Conservation (phyloP, 805 yeast species). For the Candida loeiensis region DNA sequence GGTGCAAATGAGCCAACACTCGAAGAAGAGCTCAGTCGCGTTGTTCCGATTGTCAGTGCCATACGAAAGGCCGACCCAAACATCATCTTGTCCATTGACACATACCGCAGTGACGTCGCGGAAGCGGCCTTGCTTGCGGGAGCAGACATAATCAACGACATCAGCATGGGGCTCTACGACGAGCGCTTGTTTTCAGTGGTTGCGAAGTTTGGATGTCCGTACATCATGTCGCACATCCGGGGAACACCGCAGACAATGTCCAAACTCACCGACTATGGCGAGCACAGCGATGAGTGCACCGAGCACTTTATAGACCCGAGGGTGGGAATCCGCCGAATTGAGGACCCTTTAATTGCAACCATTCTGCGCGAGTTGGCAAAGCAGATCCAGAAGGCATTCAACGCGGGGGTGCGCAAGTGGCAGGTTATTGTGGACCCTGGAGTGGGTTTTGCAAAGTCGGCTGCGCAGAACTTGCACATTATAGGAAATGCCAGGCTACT, state of each 20-base stretch:
- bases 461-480: conserved; percentile 64
- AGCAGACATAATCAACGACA: conserved; percentile 89
- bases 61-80: conserved; percentile 41
- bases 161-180: conserved; percentile 77
- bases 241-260: conserved; percentile 79
- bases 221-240: conserved; percentile 78
- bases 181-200: conserved; percentile 60
- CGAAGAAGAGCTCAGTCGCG: conserved; percentile 67
- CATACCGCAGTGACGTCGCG: conserved; percentile 79
- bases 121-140: conserved; percentile 64
- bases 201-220: conserved; percentile 69
- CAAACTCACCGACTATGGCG: conserved; percentile 50
- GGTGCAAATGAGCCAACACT: conserved; percentile 59
- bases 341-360: conserved; percentile 45
- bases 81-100: conserved; percentile 76
- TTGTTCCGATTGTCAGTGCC: conserved; percentile 64
- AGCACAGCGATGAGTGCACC: conserved; percentile 31
- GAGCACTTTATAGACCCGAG: conserved; percentile 34
- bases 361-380: conserved; percentile 62
- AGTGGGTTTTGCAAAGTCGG: conserved; percentile 87
- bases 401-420: conserved; percentile 75
- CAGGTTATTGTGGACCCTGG: conserved; percentile 94
- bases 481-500: conserved; percentile 49
- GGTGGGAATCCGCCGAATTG: conserved; percentile 12
- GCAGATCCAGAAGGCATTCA: conserved; percentile 54